These are phyloP conservation scores for Aureobasidium sp. DNA, from an alignment of 2,329 filamentous ascomycete genomes.

Conservation along the genomic window DNA sequence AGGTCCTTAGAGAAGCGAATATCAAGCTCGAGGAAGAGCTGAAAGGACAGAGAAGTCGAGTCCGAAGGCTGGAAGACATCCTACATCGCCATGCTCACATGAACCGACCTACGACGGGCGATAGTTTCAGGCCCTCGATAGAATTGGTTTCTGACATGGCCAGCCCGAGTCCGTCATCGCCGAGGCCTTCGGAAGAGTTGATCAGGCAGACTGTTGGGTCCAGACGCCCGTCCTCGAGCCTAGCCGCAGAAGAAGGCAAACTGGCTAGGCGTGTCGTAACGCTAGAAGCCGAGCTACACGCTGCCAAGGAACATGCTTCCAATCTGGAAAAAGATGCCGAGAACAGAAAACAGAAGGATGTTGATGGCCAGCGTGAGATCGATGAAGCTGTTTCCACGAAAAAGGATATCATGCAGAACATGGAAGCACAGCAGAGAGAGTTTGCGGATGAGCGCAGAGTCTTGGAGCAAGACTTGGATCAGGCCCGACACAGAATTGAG, in stretches of 20 bases:
- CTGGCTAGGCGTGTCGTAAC: conserved; percentile 53
- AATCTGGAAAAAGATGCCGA: conserved; percentile 63
- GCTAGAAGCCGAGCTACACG: conserved; percentile 69
- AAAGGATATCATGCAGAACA: conserved; percentile 85
- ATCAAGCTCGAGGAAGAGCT: conserved; percentile 51
- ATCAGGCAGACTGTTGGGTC: conserved; percentile 53
- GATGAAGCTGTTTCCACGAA: conserved; percentile 88
- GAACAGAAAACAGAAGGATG: conserved; percentile 42
- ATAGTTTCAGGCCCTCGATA: conserved; percentile 20
- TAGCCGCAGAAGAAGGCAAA: conserved; percentile 52
- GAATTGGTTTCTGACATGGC: conserved; percentile 12
- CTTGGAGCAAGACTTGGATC: conserved; percentile 70
- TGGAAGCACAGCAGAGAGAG: conserved; percentile 84
- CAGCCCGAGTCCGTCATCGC: conserved; percentile 19
- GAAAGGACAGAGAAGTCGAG: conserved; percentile 85
- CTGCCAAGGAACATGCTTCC: conserved; percentile 60
- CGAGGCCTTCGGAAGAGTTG: conserved; percentile 32
- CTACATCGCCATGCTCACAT: conserved; percentile 69
- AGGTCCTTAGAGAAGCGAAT: conserved; percentile 42
- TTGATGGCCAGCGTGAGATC: conserved; percentile 58
- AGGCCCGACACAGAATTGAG: conserved; percentile 68
- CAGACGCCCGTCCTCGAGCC: conserved; percentile 51
- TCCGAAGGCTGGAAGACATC: conserved; percentile 84
- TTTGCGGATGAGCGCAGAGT: conserved; percentile 78
- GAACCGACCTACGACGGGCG: conserved; percentile 34